Evolutionary conservation across 306 rosid species (phyloP).

Genomic region (Quercus suber): DNA sequence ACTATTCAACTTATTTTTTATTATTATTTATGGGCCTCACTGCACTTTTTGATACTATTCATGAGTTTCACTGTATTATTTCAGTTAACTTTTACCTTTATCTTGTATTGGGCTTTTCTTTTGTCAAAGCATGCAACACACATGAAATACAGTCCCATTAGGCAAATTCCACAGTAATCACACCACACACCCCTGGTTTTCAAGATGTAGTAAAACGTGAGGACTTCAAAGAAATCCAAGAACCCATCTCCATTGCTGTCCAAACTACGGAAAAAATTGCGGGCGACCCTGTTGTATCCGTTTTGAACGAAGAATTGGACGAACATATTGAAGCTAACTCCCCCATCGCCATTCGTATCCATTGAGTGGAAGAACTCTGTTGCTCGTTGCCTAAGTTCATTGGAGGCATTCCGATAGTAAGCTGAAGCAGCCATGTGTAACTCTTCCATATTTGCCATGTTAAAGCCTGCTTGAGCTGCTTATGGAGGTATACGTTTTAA

Average conservation of each 20-base stretch:
- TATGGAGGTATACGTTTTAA: no score
- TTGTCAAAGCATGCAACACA: no score
- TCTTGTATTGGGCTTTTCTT: no score
- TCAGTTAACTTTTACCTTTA: no score
- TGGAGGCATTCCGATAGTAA: background rate
- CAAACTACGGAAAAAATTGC: background rate
- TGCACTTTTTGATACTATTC: no score
- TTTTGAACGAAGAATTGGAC: background rate
- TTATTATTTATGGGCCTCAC: no score
- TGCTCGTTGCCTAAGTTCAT: background rate
- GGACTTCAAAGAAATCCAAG: slow-evolving; percentile 12
- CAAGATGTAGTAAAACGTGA: slow-evolving; percentile 20
- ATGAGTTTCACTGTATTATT: no score
- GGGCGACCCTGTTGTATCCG: background rate
- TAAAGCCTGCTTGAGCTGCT: background rate
- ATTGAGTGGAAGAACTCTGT: slow-evolving; percentile 1
- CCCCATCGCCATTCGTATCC: slow-evolving; percentile 9
- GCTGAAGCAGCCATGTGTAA: slow-evolving; percentile 1
- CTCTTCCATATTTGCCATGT: slow-evolving; percentile 5
- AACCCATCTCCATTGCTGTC: background rate
- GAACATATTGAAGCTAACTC: background rate
- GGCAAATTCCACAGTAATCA: background rate
- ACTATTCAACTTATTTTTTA: no score
- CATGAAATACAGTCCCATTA: no score
- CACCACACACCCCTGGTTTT: slow-evolving; percentile 5